Evolutionary conservation across 805 yeast species (phyloP), one percentile per base, ranked within the genome.

Genomic region (Wickerhamiella spandovensis): DNA sequence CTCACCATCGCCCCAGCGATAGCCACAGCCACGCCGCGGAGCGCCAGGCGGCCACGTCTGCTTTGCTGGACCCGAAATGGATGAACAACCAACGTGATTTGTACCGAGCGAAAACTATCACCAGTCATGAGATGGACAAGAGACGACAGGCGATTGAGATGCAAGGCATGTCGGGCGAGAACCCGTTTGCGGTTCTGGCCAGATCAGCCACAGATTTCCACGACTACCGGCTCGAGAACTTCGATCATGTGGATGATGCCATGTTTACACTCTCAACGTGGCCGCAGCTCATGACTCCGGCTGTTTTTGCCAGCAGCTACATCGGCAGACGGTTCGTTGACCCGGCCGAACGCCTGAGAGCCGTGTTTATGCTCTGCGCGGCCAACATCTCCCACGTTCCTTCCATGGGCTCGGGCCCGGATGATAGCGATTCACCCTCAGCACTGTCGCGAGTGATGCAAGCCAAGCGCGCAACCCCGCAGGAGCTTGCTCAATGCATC

Each of bases 401-500:
- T 43, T 68, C 67, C 8, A 47, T 56, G 12, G 54, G 56, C 8
- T 53, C 54, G n/a, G 37, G 38, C 5, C 55, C 56, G 17, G 60
- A 56, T 6, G 58, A 54, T 18, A 60, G 57, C 37, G 63, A 57
- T 20, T 37, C 49, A 23, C 50, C 51, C 13, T 55, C 51, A 13
- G 53, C 60, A 8, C 39, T 61, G 22, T 48, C 56, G 15, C 48
- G 61, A 3, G 60, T 66, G 1, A 62, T 70, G 61, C 64, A 66
- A 43, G 67, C 67, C 51, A 75, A 74, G 53, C 76, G 72, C 59
- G 90, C 79, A 47, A 78, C 74, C 48, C 66, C 86, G 1, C 82
- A 76, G 56, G 95, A 87, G 60, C 64, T 90, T 50, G 86, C 92
- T 9, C 79, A 83, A 70, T 66, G 87, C 20, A 84, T 87, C 64